Evolutionary conservation across 106 monocot species (phyloP), one percentile per base, ranked within the genome.

Genomic region (Xerophyta viscosa): DNA sequence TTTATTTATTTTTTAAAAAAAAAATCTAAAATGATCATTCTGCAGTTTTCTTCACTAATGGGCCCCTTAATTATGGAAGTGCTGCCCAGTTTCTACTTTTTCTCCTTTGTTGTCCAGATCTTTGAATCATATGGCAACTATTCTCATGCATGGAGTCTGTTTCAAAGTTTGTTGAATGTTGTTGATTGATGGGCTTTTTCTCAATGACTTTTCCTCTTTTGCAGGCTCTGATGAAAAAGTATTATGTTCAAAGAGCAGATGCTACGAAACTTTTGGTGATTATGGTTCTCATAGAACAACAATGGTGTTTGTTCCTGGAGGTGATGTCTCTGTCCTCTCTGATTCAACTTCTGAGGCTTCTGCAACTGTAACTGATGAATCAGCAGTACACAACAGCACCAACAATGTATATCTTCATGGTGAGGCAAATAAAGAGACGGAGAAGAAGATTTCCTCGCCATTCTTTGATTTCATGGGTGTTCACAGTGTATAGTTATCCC

Each of bases 401-500:
- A 62, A 47, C 29, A 27, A 53, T 52, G 49, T 4, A 28, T 17
- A 26, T 12, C 50, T 25, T 21, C 50, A 50, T 61, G 77, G 29
- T n/a, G 56, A 50, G 50, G 20, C 27, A 18, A 51, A 58, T 29
- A 21, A 25, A 11, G 50, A 24, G 24, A 27, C 0, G 20, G 37
- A 57, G 43, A 57, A 65, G 58, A 72, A 74, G 31, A 66, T 61
- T 10, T 43, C 44, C 11, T 31, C 74, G 20, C 58, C 69, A 19
- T 86, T 86, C 66, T 65, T 86, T 39, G 86, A 86, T 66, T 86
- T 86, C 62, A 69, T 86, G 8, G 86, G 86, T n/a, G 82, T 82
- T 29, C n/a, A n/a, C n/a, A n/a, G n/a, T n/a, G n/a, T n/a, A n/a
- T n/a, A n/a, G n/a, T n/a, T n/a, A n/a, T n/a, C n/a, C n/a, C n/a